phyloP scores from a whole-genome alignment of 2,329 filamentous ascomycete genomes.

The Colletotrichum nymphaeae region DNA sequence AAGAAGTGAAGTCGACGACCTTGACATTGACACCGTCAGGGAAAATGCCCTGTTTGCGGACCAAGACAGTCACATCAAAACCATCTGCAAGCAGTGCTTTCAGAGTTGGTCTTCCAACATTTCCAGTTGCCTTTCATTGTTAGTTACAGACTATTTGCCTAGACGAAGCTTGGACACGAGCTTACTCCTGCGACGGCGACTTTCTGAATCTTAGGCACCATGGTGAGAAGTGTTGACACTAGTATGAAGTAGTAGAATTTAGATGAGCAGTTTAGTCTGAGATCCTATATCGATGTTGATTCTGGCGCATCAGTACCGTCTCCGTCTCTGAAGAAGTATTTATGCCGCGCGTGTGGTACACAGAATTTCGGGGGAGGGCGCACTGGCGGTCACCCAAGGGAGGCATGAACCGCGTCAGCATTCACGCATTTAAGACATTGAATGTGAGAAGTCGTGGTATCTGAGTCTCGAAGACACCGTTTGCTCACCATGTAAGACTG shows the following conservation, averaged over 20 bases:
- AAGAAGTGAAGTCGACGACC: conserved; percentile 58
- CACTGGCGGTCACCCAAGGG: background rate
- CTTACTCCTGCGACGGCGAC: conserved; percentile 50
- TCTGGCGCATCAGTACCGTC: background rate
- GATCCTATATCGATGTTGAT: background rate
- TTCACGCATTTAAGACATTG: background rate
- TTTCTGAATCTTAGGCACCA: conserved; percentile 45
- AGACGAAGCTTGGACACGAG: background rate
- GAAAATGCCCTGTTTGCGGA: conserved; percentile 49
- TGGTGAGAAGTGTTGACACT: background rate
- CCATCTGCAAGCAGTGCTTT: conserved; percentile 42
- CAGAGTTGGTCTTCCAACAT: conserved; percentile 46
- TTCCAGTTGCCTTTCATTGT: conserved; percentile 42
- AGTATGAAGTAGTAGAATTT: background rate
- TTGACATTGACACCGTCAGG: conserved; percentile 53
- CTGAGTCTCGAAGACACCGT: background rate
- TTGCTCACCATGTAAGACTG: background rate
- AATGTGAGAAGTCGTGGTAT: background rate
- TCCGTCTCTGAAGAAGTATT: background rate
- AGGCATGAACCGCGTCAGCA: background rate
- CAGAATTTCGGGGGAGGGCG: background rate
- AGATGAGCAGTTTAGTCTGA: background rate
- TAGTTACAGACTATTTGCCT: background rate
- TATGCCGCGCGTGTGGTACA: background rate
- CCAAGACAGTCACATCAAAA: conserved; percentile 64